Percentiles rank a stretch among this genome's conserved stretches.
Conservation (phyloP, 768 basidiomycete genomes). For the Tephrocybe sp. region DNA sequence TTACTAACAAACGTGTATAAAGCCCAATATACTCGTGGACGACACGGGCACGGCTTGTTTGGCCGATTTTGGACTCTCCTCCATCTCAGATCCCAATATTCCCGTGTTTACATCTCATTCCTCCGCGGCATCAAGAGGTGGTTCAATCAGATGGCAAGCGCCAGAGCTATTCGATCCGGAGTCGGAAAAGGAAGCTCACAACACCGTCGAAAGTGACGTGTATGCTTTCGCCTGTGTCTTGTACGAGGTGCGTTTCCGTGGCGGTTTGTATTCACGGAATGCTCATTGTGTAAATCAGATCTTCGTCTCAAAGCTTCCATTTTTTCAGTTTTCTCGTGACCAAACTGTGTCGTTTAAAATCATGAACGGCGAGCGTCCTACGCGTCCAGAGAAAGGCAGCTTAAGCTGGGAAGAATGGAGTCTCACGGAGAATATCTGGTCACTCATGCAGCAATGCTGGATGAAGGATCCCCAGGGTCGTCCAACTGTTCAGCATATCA, state of each 20-base stretch:
- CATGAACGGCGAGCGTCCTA: neutral
- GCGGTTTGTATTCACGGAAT: neutral
- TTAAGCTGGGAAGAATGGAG: neutral
- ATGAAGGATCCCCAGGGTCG: neutral
- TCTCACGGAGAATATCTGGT: slow-evolving; percentile 2
- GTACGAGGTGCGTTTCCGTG: neutral
- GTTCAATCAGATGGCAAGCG: no score
- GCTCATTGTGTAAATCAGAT: neutral
- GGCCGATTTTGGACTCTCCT: slow-evolving; percentile 6
- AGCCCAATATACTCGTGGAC: neutral
- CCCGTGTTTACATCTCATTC: neutral
- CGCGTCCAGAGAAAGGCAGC: neutral
- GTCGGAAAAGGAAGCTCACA: neutral
- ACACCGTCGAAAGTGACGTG: neutral
- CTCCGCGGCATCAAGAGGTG: neutral
- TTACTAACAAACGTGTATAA: no score
- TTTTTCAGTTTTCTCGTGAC: neutral
- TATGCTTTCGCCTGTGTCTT: neutral
- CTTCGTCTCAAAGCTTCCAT: neutral
- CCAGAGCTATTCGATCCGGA: slow-evolving; percentile 1
- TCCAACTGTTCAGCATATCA: neutral
- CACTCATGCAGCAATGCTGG: neutral
- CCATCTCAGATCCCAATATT: neutral
- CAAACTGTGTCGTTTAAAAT: neutral
- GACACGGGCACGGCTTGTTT: neutral